A percentile compares a stretch with the other conserved stretches of the same genome.
Evolutionary conservation across 257 asterid species (phyloP).

Genomic region (Apocynum venetum): DNA sequence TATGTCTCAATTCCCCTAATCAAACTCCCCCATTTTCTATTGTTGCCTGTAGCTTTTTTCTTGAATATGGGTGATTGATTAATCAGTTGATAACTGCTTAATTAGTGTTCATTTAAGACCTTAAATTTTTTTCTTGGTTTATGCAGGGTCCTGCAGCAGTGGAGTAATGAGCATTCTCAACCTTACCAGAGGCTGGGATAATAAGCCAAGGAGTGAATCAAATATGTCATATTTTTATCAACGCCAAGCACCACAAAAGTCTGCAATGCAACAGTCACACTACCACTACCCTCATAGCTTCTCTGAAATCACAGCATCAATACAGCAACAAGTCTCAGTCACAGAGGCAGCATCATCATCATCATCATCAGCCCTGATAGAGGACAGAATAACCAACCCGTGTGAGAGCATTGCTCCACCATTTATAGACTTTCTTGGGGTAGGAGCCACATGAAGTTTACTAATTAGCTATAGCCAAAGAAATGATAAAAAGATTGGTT

Average conservation of each 20-base stretch:
- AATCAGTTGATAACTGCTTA: too few species aligned
- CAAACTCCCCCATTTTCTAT: not conserved
- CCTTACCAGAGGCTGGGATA: constrained; percentile 34
- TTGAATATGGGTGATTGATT: not conserved
- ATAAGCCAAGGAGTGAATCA: constrained; percentile 25
- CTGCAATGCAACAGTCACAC: constrained; percentile 29
- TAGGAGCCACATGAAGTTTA: constrained; percentile 56
- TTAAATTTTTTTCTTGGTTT: not conserved
- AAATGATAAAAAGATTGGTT: not conserved
- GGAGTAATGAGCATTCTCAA: constrained; percentile 51
- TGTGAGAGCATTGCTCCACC: constrained; percentile 41
- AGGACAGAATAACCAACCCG: constrained; percentile 35
- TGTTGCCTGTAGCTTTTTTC: too few species aligned
- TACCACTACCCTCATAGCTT: constrained; percentile 31
- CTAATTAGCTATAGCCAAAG: not conserved
- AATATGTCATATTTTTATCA: constrained; percentile 19
- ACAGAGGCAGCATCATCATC: constrained; percentile 20
- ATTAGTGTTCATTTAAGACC: too few species aligned
- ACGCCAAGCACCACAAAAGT: constrained; percentile 16
- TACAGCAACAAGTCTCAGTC: constrained; percentile 22
- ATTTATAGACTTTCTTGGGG: constrained; percentile 94
- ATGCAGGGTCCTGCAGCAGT: constrained; percentile 46
- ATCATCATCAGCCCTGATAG: constrained; percentile 20
- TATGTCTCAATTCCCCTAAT: not conserved
- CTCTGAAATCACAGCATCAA: constrained; percentile 28